phyloP scores from a whole-genome alignment of 495 filamentous ascomycete species.

The Lophiotrema nucula region DNA sequence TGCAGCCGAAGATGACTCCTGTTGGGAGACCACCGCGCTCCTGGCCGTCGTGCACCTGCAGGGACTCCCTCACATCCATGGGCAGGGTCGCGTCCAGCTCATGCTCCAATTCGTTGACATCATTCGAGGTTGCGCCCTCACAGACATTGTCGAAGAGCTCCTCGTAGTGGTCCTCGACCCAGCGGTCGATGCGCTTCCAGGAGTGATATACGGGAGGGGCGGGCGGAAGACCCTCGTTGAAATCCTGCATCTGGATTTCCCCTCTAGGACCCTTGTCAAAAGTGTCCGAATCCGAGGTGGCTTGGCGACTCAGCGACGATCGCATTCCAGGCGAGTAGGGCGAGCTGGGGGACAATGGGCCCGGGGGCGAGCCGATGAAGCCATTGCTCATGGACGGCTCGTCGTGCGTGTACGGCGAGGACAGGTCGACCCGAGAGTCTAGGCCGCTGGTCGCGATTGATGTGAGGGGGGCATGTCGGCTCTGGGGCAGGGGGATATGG shows the following conservation, averaged over 20 bases:
- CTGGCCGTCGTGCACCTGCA: constrained; percentile 90
- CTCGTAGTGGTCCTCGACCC: constrained; percentile 92
- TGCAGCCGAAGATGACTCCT: constrained; percentile 86
- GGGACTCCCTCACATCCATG: constrained; percentile 87
- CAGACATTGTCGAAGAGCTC: constrained; percentile 92
- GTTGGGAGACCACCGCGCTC: constrained; percentile 90
- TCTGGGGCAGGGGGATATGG: constrained; percentile 42
- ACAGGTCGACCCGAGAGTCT: constrained; percentile 47
- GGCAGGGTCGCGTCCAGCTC: constrained; percentile 93
- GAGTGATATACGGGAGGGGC: constrained; percentile 84
- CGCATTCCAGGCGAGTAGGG: constrained; percentile 92
- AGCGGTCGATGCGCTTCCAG: constrained; percentile 89
- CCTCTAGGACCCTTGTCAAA: constrained; percentile 65
- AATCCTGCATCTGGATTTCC: constrained; percentile 96
- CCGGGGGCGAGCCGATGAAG: constrained; percentile 60
- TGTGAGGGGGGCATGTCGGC: constrained; percentile 42
- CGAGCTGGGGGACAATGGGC: constrained; percentile 54
- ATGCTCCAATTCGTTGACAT: constrained; percentile 95
- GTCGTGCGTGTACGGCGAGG: constrained; percentile 69
- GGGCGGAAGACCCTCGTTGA: constrained; percentile 86
- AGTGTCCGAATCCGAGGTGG: constrained; percentile 58
- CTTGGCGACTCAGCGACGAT: constrained; percentile 62
- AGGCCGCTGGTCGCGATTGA: constrained; percentile 64
- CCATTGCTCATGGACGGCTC: constrained; percentile 47
- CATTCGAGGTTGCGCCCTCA: constrained; percentile 87